Evolutionary conservation across 768 basidiomycete species (phyloP).

Genomic region (Pulveroboletus ravenelii): DNA sequence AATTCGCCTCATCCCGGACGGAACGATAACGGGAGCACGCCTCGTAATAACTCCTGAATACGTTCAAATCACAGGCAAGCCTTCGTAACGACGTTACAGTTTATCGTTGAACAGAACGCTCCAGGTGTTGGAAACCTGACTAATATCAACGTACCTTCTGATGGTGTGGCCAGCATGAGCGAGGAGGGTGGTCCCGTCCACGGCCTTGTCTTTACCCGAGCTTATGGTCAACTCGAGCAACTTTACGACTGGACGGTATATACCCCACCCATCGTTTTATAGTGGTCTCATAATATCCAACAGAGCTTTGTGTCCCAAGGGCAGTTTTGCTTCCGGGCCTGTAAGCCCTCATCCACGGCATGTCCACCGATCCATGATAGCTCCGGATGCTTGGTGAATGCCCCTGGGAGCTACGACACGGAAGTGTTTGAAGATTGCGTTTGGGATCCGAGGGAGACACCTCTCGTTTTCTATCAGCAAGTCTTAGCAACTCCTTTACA

Average conservation of each 20-base stretch:
- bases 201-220: slow-evolving; percentile 69
- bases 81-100: slow-evolving; percentile 10
- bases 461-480: slow-evolving; percentile 65
- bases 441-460: slow-evolving; percentile 49
- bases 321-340: slow-evolving; percentile 71
- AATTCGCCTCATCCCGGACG: slow-evolving; percentile 66
- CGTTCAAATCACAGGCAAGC: slow-evolving; percentile 60
- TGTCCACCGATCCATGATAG: slow-evolving; percentile 60
- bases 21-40: slow-evolving; percentile 62
- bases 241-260: slow-evolving; percentile 70
- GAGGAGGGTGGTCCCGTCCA: slow-evolving; percentile 53
- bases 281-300: slow-evolving; percentile 10
- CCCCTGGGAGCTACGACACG: slow-evolving; percentile 46
- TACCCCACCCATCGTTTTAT: slow-evolving; percentile 1
- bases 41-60: slow-evolving; percentile 73
- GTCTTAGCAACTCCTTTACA: slow-evolving; percentile 49
- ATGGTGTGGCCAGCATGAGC: slow-evolving; percentile 56
- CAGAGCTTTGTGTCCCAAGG: slow-evolving; percentile 59
- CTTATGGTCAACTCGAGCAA: slow-evolving; percentile 56
- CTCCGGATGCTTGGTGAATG: slow-evolving; percentile 61
- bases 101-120: slow-evolving; percentile 22
- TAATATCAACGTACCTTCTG: slow-evolving; percentile 55
- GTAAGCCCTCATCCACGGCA: slow-evolving; percentile 49
- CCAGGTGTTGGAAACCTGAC: slow-evolving; percentile 65
- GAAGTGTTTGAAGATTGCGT: slow-evolving; percentile 48